Base-by-base conservation (phyloP, 169 alveolate genomes). In the Theileria parva region DNA sequence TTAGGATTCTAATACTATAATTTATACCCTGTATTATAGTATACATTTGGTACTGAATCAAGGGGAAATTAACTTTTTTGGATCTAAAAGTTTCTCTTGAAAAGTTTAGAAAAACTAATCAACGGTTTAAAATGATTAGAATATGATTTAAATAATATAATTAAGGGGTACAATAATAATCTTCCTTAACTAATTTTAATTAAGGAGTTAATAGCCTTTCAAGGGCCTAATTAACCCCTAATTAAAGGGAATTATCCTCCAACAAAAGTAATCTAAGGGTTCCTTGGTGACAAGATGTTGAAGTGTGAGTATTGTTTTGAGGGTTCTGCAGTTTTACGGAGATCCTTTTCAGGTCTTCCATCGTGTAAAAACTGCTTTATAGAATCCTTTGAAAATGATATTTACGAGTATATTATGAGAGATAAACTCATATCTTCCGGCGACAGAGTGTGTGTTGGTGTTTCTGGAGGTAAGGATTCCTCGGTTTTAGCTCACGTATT, bases 401-500 rank as follows among this genome's bases (percentile, higher is more conserved):
- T 97, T 11, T 98, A 96, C 83, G 91, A 88, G 30, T 92, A 97
- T 64, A 96, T 98, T 39, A 55, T 63, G 27, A 74, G 75, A 17
- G 51, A 91, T 37, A 65, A 84, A 30, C 81, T 94, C 79, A 90
- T 95, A 67, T 65, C 72, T n/a, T 88, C 77, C 48, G 99, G 98
- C 7, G 98, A 96, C 79, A 93, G 89, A 69, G 96, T 98, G 21
- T 98, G 99, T 11, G 93, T 98, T 28, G 98, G 98, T 48, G 99
- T 98, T 9, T 95, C 98, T 19, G 99, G 99, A 32, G 99, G 99
- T 4, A 98, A 98, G 88, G 99, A 98, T 74, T 96, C 99, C 25
- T 95, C 99, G 44, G 99, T 97, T 12, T 80, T 98, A 59, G 95
- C 97, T 7, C 98, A 98, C 85, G 97, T 97, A 2, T 93, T 98